phyloP scores from a whole-genome alignment of 306 rosid genomes.

The Ormosia emarginata region DNA sequence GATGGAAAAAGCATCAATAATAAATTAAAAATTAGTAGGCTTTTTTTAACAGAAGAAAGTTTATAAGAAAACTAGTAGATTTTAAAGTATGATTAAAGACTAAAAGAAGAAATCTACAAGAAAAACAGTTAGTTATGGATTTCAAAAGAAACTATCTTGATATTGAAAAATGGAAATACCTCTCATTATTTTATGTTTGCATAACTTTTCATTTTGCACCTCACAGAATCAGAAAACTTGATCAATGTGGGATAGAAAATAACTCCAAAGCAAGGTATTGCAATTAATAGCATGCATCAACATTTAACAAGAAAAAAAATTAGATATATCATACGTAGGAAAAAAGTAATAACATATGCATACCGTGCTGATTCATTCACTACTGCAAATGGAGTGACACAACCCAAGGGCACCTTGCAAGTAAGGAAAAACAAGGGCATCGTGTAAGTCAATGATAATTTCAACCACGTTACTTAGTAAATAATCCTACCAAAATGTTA shows the following conservation, averaged over 20 bases:
- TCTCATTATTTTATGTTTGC: not conserved
- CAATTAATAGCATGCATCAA: not conserved
- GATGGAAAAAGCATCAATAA: not conserved
- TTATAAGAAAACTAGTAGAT: not conserved
- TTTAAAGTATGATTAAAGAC: not conserved
- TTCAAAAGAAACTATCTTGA: not conserved
- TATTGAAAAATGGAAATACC: not conserved
- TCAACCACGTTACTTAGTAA: not conserved
- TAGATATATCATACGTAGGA: not conserved
- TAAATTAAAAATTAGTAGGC: not conserved
- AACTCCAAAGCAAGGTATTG: not conserved
- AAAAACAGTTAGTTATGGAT: not conserved
- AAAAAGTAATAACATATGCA: not conserved
- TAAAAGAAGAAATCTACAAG: not conserved
- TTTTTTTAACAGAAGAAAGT: not conserved
- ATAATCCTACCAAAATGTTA: not conserved
- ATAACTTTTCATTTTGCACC: not conserved
- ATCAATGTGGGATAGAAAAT: not conserved
- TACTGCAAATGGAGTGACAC: conserved; percentile 73
- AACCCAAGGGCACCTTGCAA: conserved; percentile 67
- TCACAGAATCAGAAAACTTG: not conserved
- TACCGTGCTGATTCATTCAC: conserved; percentile 75
- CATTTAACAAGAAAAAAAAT: not conserved
- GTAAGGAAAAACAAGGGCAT: conserved; percentile 18
- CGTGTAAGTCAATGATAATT: not conserved